Evolutionary conservation across 768 basidiomycete genomes (phyloP), one percentile per base, ranked within the genome.

Genomic region (Auricularia sp.): DNA sequence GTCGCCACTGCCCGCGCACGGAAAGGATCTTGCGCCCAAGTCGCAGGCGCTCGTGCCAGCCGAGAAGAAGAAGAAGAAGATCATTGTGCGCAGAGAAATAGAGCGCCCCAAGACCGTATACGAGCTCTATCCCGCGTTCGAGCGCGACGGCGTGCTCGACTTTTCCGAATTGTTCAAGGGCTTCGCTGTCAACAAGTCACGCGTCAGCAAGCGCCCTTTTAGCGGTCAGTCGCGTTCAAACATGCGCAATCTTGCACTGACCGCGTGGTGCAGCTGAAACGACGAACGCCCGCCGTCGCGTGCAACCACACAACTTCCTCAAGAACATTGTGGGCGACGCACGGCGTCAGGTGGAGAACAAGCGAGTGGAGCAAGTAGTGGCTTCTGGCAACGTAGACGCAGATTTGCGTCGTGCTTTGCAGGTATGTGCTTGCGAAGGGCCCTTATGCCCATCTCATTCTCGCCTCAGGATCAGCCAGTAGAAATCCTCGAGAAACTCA

Each of bases 91-190:
- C 70, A 81, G 87, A 47, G 79, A 88, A 11, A 83, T 90, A 2
- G 89, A 90, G 74, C 80, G 88, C 34, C 87, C 90, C n/a, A 90
- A 83, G 76, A 90, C 85, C 53, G 91, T 95, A 14, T 87, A 91
- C 70, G 90, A 93, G 70, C 82, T 92, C 21, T 96, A 93, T 71
- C 93, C 93, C 11, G 82, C 84, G 0, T 96, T 90, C 70, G 85
- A 89, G 69, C 87, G 83, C 71, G 79, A 86, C 72, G 87, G 80
- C 72, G 71, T 87, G 18, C 77, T 96, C 62, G 87, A 93, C 74
- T 95, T 96, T 73, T 91, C 89, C 21, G 91, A 95, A 71, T 76
- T 96, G 51, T 92, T 96, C 78, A 89, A 87, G 71, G 88, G 90
- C 3, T 85, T 85, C 67, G 85, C 86, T 18, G 83, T 82, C 39